Evolutionary conservation across 352 stramenopile species (phyloP).

Genomic region (Globisporangium orthogonon): DNA sequence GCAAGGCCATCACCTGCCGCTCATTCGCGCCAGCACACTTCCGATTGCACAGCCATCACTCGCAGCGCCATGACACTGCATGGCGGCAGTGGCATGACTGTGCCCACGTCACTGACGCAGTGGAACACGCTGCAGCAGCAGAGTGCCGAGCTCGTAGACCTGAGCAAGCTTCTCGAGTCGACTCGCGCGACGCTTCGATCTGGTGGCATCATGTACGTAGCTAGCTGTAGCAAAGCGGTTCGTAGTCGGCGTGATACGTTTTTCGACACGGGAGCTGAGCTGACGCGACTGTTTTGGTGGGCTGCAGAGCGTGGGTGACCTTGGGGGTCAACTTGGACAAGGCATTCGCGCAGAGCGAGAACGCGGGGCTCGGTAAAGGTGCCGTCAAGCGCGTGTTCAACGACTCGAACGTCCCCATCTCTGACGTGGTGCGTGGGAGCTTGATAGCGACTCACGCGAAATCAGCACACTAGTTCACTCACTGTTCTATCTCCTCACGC

Average conservation of each 20-base stretch:
- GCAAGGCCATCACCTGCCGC: too few relatives aligned
- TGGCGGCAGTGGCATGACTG: neutral
- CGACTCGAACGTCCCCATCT: conserved; percentile 37
- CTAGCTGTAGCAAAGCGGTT: too few relatives aligned
- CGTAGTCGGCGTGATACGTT: too few relatives aligned
- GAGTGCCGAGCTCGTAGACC: conserved; percentile 52
- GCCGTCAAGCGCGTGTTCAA: conserved; percentile 54
- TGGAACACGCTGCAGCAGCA: conserved; percentile 70
- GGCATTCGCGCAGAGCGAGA: conserved; percentile 27
- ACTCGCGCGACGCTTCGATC: conserved; percentile 32
- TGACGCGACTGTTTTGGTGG: neutral
- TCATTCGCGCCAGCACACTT: too few relatives aligned
- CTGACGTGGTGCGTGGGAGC: conserved; percentile 40
- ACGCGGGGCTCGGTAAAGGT: conserved; percentile 33
- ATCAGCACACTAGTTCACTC: neutral
- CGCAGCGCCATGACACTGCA: neutral
- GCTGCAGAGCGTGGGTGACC: conserved; percentile 41
- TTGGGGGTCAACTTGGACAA: conserved; percentile 46
- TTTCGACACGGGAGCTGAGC: neutral
- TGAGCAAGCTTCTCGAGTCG: conserved; percentile 31
- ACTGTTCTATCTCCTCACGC: neutral
- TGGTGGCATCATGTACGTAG: conserved; percentile 42
- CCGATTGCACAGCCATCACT: too few relatives aligned
- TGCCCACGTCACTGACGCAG: conserved; percentile 52
- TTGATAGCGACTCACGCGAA: too few relatives aligned